These are phyloP conservation scores for Candida odintsovae DNA, from an alignment of 805 yeast genomes.

Conservation along the genomic window DNA sequence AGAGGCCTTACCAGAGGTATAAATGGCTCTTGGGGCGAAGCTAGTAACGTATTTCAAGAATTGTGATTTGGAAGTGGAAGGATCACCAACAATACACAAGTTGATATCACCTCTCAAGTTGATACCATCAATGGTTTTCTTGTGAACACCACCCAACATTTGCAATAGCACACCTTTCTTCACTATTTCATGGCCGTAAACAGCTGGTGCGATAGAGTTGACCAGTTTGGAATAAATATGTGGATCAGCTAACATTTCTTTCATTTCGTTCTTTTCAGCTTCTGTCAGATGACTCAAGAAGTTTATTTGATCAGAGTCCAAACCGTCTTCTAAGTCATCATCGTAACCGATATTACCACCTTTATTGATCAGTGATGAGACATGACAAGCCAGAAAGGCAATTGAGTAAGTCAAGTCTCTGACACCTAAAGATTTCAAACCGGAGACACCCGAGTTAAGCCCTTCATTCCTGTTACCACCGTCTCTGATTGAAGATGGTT, in stretches of 20 bases:
- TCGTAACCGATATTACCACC: constrained; percentile 32
- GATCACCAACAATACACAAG: constrained; percentile 95
- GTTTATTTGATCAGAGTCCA: constrained; percentile 69
- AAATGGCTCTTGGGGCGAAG: constrained; percentile 89
- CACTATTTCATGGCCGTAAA: constrained; percentile 90
- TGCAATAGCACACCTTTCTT: constrained; percentile 89
- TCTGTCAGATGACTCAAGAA: constrained; percentile 74
- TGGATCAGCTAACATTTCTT: constrained; percentile 85
- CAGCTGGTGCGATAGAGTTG: constrained; percentile 89
- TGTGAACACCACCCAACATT: constrained; percentile 93
- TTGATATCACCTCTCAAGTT: constrained; percentile 95
- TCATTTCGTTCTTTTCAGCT: constrained; percentile 77
- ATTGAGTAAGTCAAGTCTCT: constrained; percentile 89
- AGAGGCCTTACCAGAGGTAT: constrained; percentile 97
- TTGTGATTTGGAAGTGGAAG: constrained; percentile 95
- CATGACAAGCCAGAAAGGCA: constrained; percentile 90
- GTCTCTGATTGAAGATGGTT: constrained; percentile 76
- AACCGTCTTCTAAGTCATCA: constrained; percentile 32
- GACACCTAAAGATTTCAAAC: constrained; percentile 78
- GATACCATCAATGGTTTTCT: constrained; percentile 88
- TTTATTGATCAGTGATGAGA: constrained; percentile 49
- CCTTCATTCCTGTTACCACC: constrained; percentile 52
- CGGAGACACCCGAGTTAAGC: constrained; percentile 79
- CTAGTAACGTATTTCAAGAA: constrained; percentile 88
- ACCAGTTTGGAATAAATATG: constrained; percentile 81